Evolutionary conservation across 805 yeast genomes (phyloP).

Genomic region (Metschnikowia baotianmanensis): DNA sequence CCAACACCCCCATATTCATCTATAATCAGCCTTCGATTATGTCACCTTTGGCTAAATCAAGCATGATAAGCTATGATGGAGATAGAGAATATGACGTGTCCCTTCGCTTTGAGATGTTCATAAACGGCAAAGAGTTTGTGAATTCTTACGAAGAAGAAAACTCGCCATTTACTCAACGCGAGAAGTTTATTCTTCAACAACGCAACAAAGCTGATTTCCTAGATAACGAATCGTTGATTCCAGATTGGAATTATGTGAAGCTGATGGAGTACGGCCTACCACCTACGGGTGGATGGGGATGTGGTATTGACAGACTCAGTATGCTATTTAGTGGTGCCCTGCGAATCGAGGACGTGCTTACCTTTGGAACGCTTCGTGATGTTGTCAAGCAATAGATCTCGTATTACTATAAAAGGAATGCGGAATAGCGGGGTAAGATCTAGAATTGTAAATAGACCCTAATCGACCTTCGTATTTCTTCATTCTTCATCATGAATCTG

Average conservation of each 20-base stretch:
- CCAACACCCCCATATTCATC: conserved; percentile 62
- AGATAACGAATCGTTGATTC: conserved; percentile 63
- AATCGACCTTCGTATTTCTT: no score
- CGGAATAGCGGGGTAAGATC: background rate
- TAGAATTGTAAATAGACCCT: background rate
- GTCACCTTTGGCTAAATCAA: conserved; percentile 86
- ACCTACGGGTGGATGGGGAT: conserved; percentile 98
- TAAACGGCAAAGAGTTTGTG: conserved; percentile 74
- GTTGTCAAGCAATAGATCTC: conserved; percentile 50
- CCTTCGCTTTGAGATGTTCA: conserved; percentile 79
- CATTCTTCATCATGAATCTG: no score
- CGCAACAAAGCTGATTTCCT: conserved; percentile 42
- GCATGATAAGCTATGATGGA: conserved; percentile 25
- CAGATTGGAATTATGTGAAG: conserved; percentile 69
- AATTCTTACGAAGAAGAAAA: conserved; percentile 98
- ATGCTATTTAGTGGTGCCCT: conserved; percentile 68
- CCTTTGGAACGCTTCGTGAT: conserved; percentile 73
- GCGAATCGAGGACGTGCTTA: conserved; percentile 71
- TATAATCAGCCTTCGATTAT: conserved; percentile 78
- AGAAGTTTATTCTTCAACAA: conserved; percentile 63
- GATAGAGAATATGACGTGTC: conserved; percentile 44
- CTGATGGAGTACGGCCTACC: conserved; percentile 93
- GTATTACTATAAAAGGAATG: background rate
- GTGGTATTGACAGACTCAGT: conserved; percentile 85
- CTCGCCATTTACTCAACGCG: conserved; percentile 67